Evolutionary conservation across 257 asterid species (phyloP).

Genomic region (Nicotiana tabacum): DNA sequence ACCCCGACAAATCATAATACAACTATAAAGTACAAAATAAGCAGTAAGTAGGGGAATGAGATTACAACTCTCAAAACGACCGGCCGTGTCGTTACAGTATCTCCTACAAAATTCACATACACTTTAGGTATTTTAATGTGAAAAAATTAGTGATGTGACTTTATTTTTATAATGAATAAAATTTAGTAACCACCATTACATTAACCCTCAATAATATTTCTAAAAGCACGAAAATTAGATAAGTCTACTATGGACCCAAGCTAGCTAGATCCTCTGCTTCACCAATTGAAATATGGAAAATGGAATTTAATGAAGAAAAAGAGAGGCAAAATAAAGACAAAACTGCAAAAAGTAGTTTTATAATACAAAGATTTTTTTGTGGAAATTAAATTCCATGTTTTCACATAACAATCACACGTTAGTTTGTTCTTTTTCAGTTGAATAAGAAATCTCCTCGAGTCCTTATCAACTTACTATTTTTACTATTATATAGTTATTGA

Average conservation of each 20-base stretch:
- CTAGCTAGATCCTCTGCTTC: constrained; percentile 11
- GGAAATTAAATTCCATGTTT: not conserved
- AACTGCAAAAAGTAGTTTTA: not conserved
- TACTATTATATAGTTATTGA: not conserved
- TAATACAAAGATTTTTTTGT: not conserved
- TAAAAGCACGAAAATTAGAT: not conserved
- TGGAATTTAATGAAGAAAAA: not conserved
- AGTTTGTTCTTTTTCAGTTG: not conserved
- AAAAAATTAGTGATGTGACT: too few species aligned
- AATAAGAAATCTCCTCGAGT: not conserved
- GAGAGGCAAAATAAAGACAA: not conserved
- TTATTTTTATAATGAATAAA: too few species aligned
- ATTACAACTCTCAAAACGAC: too few species aligned
- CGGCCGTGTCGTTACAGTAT: too few species aligned
- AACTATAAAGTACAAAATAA: too few species aligned
- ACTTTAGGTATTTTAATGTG: too few species aligned
- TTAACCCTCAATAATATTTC: too few species aligned
- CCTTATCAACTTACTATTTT: not conserved
- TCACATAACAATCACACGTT: not conserved
- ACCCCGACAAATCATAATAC: too few species aligned
- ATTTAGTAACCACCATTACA: too few species aligned
- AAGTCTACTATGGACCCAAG: not conserved
- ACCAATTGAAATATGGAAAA: constrained; percentile 7
- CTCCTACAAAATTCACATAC: too few species aligned
- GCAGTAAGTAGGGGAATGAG: too few species aligned